phyloP scores from a whole-genome alignment of 176 grass and related monocot species.

The Musa schizocarpa region DNA sequence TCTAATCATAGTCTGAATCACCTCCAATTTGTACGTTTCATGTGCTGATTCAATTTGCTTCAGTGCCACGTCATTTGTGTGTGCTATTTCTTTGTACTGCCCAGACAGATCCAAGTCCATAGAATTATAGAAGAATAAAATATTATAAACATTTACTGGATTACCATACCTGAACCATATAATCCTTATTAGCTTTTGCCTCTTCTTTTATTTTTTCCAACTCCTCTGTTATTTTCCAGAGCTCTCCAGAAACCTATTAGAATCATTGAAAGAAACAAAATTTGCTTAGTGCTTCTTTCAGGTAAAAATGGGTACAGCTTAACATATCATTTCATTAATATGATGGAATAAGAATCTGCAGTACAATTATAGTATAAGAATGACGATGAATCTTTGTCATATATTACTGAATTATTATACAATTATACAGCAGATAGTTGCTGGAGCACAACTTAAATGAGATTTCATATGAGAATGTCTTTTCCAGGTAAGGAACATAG shows the following conservation, averaged over 20 bases:
- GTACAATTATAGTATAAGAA: too few relatives aligned
- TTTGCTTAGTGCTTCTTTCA: neutral
- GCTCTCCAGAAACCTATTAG: conserved; percentile 52
- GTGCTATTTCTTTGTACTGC: conserved; percentile 97
- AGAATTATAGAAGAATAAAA: conserved; percentile 5
- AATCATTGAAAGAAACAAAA: conserved; percentile 4
- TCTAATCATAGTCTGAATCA: conserved; percentile 16
- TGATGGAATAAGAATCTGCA: too few relatives aligned
- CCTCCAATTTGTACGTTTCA: conserved; percentile 75
- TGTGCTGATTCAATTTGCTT: conserved; percentile 86
- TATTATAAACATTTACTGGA: neutral
- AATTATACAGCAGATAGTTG: too few relatives aligned
- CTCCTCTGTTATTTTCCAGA: conserved; percentile 72
- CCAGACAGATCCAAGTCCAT: conserved; percentile 23
- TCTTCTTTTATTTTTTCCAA: conserved; percentile 86
- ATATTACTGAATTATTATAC: too few relatives aligned
- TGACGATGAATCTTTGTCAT: too few relatives aligned
- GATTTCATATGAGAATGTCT: too few relatives aligned
- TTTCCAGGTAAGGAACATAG: too few relatives aligned
- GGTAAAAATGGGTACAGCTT: too few relatives aligned
- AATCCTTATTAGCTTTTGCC: conserved; percentile 82
- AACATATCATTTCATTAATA: too few relatives aligned
- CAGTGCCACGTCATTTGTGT: conserved; percentile 78
- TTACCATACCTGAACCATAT: conserved; percentile 69
- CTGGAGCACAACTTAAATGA: too few relatives aligned